These are phyloP conservation scores for Entophlyctis helioformis DNA, from an alignment of 192 early-diverging fungal genomes.

Conservation along the genomic window DNA sequence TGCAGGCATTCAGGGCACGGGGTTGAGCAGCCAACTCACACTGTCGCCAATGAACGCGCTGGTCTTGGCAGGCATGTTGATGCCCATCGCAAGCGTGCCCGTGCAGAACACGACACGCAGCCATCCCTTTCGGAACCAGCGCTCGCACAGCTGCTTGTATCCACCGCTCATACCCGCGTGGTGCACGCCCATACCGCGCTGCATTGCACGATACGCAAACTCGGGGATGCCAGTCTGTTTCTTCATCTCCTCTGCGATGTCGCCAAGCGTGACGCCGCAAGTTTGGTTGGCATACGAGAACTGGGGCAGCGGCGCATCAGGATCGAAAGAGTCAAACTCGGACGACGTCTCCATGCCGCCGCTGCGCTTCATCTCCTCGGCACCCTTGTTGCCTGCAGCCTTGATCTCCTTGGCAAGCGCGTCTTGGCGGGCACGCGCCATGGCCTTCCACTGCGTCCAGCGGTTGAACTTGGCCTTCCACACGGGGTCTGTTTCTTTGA, in stretches of 20 bases:
- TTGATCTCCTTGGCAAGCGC: conserved; percentile 1
- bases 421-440: conserved; percentile 8
- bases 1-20: no score
- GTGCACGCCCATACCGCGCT: conserved; percentile 31
- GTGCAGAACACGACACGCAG: conserved; percentile 28
- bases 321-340: conserved; percentile 13
- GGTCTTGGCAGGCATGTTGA: conserved; percentile 31
- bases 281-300: conserved; percentile 14
- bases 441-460: conserved; percentile 11
- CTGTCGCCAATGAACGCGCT: conserved; percentile 27
- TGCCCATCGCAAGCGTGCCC: conserved; percentile 26
- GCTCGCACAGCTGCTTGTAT: conserved; percentile 21
- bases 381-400: not conserved
- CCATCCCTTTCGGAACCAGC: conserved; percentile 17
- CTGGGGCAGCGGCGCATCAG: conserved; percentile 11
- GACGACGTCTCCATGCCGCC: not conserved
- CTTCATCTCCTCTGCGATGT: conserved; percentile 8
- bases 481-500: not conserved
- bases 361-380: not conserved
- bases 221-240: conserved; percentile 1
- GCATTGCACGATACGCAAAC: conserved; percentile 12
- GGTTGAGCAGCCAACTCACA: no score
- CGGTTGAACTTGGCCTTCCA: conserved; percentile 5
- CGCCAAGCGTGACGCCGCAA: conserved; percentile 1
- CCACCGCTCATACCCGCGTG: conserved; percentile 18